Evolutionary conservation across 2,329 filamentous ascomycete genomes (phyloP).

Genomic region (Beauveria pseudobassiana): DNA sequence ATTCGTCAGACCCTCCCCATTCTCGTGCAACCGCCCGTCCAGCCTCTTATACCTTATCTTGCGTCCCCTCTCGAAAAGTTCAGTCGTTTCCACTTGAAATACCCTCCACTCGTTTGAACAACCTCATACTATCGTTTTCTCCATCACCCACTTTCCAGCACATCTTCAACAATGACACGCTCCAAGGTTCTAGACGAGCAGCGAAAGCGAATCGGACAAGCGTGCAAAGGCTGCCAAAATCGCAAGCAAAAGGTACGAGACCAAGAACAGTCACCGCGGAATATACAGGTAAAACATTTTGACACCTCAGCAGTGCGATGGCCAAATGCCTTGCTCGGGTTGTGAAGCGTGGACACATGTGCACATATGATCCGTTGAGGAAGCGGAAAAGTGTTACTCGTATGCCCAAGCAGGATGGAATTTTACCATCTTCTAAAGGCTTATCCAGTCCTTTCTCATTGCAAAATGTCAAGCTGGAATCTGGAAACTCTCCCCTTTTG

Average conservation of each 20-base stretch:
- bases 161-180: conserved; percentile 37
- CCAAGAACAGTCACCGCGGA: background rate
- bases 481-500: background rate
- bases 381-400: conserved; percentile 3
- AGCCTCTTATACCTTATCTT: background rate
- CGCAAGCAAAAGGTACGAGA: conserved; percentile 58
- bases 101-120: background rate
- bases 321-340: conserved; percentile 47
- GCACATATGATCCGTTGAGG: conserved; percentile 30
- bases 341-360: conserved; percentile 46
- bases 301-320: conserved; percentile 45
- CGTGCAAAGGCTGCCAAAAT: conserved; percentile 57
- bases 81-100: background rate
- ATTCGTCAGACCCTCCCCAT: background rate
- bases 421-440: background rate
- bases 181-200: conserved; percentile 51
- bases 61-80: background rate
- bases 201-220: conserved; percentile 54
- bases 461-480: background rate
- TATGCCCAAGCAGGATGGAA: background rate
- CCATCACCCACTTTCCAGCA: background rate
- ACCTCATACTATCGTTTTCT: too few species aligned
- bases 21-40: background rate
- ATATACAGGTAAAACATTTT: background rate
- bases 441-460: background rate